Base-by-base conservation (phyloP, 2,329 filamentous ascomycete species). In the Alternaria brassicae region DNA sequence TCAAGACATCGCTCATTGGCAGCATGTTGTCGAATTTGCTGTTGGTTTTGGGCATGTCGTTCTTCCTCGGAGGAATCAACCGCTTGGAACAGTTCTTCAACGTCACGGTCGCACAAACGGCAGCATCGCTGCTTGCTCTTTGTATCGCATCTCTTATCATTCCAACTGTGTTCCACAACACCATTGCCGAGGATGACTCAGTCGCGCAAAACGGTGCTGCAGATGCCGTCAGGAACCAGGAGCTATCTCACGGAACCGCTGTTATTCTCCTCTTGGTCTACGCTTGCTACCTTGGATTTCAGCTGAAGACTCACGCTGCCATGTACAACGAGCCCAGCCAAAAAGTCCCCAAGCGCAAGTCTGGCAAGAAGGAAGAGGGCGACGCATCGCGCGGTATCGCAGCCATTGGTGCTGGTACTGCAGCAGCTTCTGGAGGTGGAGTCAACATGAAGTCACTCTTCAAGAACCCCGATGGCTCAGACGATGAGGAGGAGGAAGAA, bases 11-110 rank as follows among this genome's bases (percentile, higher is more conserved):
- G 0, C 83, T 98, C 27, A 91, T 97, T 62, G 93, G 93, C 56
- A 93, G 90, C 77, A 96, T 97, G 76, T 82, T 97, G 21, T 97
- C 93, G 40, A 97, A 97, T 75, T 79, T 98, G 58, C 85, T 97
- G 3, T 86, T 97, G 13, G 92, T 97, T 51, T 82, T 97, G 82
- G 93, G 92, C 56, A 96, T 93, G 88, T 95, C 89, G 75, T 97
- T 96, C 83, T 95, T 96, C 81, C 89, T 91, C 61, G 93, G 92
- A 49, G 92, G 92, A 4, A 77, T 96, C 67, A 89, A 90, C 59
- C 87, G 93, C 27, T 73, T 86, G 27, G 91, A 96, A 75, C 94
- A 97, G 76, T 89, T 87, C 77, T 98, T 97, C 85, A 97, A 97
- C 81, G 88, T 91, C 32, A 94, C 91, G 0, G 93, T 97, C 6